Evolutionary conservation across 345 rosid species (phyloP), one percentile per base, ranked within the genome.

Genomic region (Murraya paniculata): DNA sequence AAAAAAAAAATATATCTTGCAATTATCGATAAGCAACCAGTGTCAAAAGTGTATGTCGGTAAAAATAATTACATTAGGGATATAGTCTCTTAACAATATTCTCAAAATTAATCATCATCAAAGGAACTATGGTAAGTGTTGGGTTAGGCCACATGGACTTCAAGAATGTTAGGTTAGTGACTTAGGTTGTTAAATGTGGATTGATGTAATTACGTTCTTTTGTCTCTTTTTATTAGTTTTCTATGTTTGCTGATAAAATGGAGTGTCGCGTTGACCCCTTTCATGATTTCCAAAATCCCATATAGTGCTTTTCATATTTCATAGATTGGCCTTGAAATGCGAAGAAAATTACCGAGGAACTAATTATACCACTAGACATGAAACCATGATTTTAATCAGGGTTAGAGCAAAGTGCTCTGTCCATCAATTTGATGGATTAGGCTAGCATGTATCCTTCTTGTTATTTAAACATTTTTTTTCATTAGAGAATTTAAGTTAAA

Each of bases 11-110:
- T 41, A 10, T 41, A 45, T 45, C 22, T 35, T 0, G n/a, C 45
- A 38, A 76, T 76, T 48, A 53, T 72, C 39, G 35, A n/a, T 55
- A 53, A 53, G 57, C 57, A 53, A 65, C 30, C 41, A 41, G 9
- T 19, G 35, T 14, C 65, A 38, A 73, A 73, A 59, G 67, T 73
- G 31, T 39, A 59, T 36, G 77, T 74, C 56, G 77, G 77, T 41
- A 61, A 74, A 61, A 19, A 65, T 74, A 19, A 45, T 61, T 28
- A 39, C 45, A 72, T 18, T 58, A 21, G 16, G n/a, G 14, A 30
- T n/a, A 66, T 64, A 30, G 38, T 14, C 9, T 65, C 25, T 6
- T 27, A 61, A 1, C 16, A 61, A 62, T 28, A 18, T 65, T 65
- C 69, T 65, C 25, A 19, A 33, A 18, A 33, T 62, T 62, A 62